Conservation (phyloP, 2,329 filamentous ascomycete genomes). For the Albifimbria verrucaria region DNA sequence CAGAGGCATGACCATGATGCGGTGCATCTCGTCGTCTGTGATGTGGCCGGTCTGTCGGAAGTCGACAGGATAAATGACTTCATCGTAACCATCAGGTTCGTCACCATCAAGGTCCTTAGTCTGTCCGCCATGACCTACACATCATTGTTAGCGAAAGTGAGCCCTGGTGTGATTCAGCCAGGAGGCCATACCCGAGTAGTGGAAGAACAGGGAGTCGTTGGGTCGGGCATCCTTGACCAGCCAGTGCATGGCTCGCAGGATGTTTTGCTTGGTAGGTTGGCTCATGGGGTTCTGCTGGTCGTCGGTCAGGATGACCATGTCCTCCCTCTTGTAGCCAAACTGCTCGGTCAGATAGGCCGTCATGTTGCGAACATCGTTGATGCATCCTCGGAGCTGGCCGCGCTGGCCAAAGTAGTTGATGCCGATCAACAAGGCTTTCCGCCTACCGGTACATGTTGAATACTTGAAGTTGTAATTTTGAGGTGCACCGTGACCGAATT, state of each 20-base stretch:
- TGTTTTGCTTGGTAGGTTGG: conserved; percentile 93
- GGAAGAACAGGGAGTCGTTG: conserved; percentile 95
- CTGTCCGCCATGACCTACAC: conserved; percentile 71
- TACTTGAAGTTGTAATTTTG: conserved; percentile 83
- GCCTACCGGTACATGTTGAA: conserved; percentile 81
- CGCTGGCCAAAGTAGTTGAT: conserved; percentile 97
- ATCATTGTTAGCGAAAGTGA: conserved; percentile 11
- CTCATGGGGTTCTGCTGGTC: conserved; percentile 98
- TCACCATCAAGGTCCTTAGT: conserved; percentile 76
- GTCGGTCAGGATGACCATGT: conserved; percentile 96
- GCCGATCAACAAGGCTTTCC: conserved; percentile 87
- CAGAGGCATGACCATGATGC: conserved; percentile 62
- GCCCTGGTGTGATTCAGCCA: not conserved
- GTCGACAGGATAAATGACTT: conserved; percentile 81
- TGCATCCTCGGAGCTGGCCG: conserved; percentile 86
- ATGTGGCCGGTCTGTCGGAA: conserved; percentile 78
- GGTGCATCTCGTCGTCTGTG: conserved; percentile 79
- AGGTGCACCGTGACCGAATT: conserved; percentile 78
- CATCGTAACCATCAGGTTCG: conserved; percentile 78
- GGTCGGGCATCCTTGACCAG: conserved; percentile 88
- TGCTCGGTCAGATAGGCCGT: conserved; percentile 83
- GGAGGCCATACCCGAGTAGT: conserved; percentile 76
- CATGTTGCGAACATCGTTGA: conserved; percentile 98
- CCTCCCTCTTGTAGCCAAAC: conserved; percentile 89
- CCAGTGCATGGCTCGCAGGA: conserved; percentile 96